These are phyloP conservation scores for Phytophthora meadii DNA, from an alignment of 352 stramenopile species.

Conservation along the genomic window DNA sequence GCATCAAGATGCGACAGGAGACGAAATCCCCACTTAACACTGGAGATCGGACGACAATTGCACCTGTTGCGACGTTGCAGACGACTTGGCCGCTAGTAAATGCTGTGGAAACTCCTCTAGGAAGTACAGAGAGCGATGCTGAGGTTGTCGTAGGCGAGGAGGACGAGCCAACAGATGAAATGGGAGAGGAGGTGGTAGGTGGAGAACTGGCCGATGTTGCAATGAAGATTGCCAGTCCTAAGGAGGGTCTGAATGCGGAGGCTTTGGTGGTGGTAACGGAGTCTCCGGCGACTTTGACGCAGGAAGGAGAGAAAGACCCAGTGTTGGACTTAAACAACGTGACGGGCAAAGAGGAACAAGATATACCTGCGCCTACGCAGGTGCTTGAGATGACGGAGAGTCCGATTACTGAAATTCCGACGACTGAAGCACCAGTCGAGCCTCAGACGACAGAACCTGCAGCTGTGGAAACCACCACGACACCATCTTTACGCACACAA, in stretches of 20 bases:
- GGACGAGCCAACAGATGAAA: slow-evolving; percentile 11
- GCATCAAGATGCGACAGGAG: slow-evolving; percentile 15
- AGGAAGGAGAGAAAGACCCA: neutral
- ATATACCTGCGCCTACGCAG: slow-evolving; percentile 3
- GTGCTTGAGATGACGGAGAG: neutral
- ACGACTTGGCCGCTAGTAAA: slow-evolving; percentile 16
- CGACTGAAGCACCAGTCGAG: slow-evolving; percentile 5
- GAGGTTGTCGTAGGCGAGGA: slow-evolving; percentile 7
- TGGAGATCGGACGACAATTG: slow-evolving; percentile 7
- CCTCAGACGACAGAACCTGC: slow-evolving; percentile 12
- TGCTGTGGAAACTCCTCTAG: neutral
- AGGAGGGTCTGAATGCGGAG: slow-evolving; percentile 4
- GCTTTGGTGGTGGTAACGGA: slow-evolving; percentile 16
- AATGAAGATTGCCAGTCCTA: neutral
- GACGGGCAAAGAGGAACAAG: slow-evolving; percentile 10
- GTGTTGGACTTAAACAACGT: slow-evolving; percentile 8
- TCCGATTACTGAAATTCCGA: slow-evolving; percentile 2
- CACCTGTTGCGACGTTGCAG: neutral
- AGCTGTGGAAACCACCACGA: slow-evolving; percentile 26
- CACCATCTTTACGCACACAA: slow-evolving; percentile 44
- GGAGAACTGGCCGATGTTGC: slow-evolving; percentile 1
- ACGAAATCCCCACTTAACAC: slow-evolving; percentile 5
- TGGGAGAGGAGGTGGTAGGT: slow-evolving; percentile 19
- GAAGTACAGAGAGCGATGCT: slow-evolving; percentile 5
- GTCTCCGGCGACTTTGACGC: neutral